Evolutionary conservation across 257 asterid species (phyloP), one percentile per base, ranked within the genome.

Genomic region (Thymus quinquecostatus): DNA sequence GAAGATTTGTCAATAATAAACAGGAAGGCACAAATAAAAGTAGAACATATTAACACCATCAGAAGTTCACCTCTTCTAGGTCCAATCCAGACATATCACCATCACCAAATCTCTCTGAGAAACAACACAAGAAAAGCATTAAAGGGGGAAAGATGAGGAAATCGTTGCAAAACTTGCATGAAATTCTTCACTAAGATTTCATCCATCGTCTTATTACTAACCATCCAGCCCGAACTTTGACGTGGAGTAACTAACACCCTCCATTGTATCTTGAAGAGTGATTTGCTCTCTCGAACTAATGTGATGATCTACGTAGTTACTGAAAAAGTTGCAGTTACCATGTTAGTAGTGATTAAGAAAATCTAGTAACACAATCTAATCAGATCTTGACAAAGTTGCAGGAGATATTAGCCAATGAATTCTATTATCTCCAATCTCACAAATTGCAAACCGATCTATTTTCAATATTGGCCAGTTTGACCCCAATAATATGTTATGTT

Each of bases 251-350:
- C 86, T 77, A 63, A 90, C 96, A 13, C 96, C 92, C 81, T 92
- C 97, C 98, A 90, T 70, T 71, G 81, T 81, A 82, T 92, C 98
- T 85, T 92, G 98, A 69, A 92, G 95, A 48, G 98, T 92, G 72
- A 92, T 92, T 86, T 90, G 98, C 68, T 92, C 98, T 84, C 95
- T 90, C 60, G 98, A 88, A 82, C 98, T 90, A 76, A 90, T 84
- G 80, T 92, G 98, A 81, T 90, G 97, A 82, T 90, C 98, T 0
- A 88, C 92, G 78, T 82, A 90, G 78, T 92, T 87, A 78, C 98
- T 92, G 97, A 87, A 86, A 76, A 69, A 65, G 72, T 72, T 63
- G 63, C 59, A 75, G 58, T 57, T 32, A 71, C 56, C 58, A 64
- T 69, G 74, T 83, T 63, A 81, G 68, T 67, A 82, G 36, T 33